Conservation (phyloP, 2,329 filamentous ascomycete species). For the Pseudogymnoascus sp. region DNA sequence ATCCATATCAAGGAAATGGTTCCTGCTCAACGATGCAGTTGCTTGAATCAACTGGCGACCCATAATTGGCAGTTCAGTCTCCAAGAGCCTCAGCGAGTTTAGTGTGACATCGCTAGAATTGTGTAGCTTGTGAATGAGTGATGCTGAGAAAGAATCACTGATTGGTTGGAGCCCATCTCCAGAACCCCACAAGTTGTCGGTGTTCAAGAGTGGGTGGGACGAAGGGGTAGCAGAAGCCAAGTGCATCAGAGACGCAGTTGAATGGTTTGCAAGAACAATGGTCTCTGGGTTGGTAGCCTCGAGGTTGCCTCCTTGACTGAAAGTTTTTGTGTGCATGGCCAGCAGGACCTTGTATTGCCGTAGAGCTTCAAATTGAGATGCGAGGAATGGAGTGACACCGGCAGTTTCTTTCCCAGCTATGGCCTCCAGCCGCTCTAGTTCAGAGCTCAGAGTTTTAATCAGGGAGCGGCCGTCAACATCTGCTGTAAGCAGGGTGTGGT, state of each 20-base stretch:
- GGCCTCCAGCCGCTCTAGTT: constrained; percentile 44
- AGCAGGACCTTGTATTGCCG: constrained; percentile 35
- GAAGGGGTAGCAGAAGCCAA: constrained; percentile 19
- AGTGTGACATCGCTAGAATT: constrained; percentile 45
- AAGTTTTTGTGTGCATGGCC: constrained; percentile 10
- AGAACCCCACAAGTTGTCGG: constrained; percentile 27
- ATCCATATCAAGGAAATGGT: constrained; percentile 40
- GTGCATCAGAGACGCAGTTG: constrained; percentile 26
- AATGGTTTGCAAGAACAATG: constrained; percentile 25
- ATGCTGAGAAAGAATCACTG: constrained; percentile 39
- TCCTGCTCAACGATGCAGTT: constrained; percentile 32
- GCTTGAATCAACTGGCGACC: constrained; percentile 37
- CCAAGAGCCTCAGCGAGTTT: constrained; percentile 52
- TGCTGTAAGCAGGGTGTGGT: constrained; percentile 43
- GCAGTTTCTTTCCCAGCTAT: constrained; percentile 36
- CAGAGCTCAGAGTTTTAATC: constrained; percentile 40
- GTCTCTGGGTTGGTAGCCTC: constrained; percentile 15
- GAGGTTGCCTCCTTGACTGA: constrained; percentile 2
- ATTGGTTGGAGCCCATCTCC: constrained; percentile 35
- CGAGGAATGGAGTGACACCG: constrained; percentile 41
- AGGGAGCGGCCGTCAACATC: constrained; percentile 30
- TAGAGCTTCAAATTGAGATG: constrained; percentile 47
- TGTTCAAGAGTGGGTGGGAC: constrained; percentile 21
- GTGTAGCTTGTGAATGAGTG: constrained; percentile 48
- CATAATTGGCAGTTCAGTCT: constrained; percentile 54